Evolutionary conservation across 108 stramenopile species (phyloP).

Genomic region (Skeletonema potamos): DNA sequence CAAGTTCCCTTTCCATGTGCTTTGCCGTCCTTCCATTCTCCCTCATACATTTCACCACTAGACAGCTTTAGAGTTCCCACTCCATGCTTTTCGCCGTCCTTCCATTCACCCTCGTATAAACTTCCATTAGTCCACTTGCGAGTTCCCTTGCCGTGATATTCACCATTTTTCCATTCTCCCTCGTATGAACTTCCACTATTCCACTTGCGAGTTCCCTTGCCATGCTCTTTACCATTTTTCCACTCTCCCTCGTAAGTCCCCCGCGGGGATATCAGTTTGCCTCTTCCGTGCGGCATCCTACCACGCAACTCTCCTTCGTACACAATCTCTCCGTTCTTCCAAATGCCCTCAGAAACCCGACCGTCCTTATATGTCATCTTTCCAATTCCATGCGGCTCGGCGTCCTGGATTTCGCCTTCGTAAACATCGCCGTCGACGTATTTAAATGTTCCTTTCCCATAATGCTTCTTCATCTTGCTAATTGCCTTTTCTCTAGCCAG

Average conservation of each 20-base stretch:
- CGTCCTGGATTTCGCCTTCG: conserved; percentile 70
- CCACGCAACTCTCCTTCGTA: conserved; percentile 48
- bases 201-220: background rate
- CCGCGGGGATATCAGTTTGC: conserved; percentile 2
- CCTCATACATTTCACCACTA: conserved; percentile 44
- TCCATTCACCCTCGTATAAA: conserved; percentile 46
- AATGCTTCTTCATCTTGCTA: background rate
- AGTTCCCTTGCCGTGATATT: conserved; percentile 21
- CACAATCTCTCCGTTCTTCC: conserved; percentile 28
- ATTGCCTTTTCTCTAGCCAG: no score
- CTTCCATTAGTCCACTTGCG: conserved; percentile 29
- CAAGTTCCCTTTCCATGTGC: conserved; percentile 35
- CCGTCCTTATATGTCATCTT: conserved; percentile 54
- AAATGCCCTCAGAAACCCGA: conserved; percentile 48
- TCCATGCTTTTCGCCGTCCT: conserved; percentile 45
- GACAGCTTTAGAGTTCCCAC: conserved; percentile 31
- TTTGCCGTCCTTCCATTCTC: conserved; percentile 37
- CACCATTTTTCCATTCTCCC: conserved; percentile 25
- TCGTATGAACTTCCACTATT: background rate
- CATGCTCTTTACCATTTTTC: background rate
- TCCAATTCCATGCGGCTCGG: conserved; percentile 60
- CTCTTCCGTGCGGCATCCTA: conserved; percentile 38
- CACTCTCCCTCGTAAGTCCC: conserved; percentile 17
- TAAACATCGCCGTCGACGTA: conserved; percentile 38
- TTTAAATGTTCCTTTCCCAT: background rate